Evolutionary conservation across 2,329 filamentous ascomycete species (phyloP), one percentile per base, ranked within the genome.

Genomic region (Trichoderma cornu-damae): DNA sequence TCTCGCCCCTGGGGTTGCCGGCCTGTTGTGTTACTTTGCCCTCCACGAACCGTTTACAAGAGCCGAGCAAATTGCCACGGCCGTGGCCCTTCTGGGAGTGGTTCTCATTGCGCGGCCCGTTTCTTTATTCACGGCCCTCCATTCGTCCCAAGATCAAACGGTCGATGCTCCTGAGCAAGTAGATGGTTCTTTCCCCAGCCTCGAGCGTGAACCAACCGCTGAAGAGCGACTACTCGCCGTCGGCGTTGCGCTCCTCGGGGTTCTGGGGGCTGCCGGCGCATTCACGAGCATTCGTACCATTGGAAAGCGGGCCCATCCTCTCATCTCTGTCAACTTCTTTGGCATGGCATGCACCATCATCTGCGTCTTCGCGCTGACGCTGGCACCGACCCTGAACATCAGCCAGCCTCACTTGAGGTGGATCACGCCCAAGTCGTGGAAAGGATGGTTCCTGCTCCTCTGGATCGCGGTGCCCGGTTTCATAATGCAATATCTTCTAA

Each of bases 291-390:
- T 96, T 61, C 81, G 90, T 14, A 84, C 87, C 71, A 93, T 96
- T 60, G 91, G 92, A 12, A 83, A 83, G 64, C 81, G 89, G 26
- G 87, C 88, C 0, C 90, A 96, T 67, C 83, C 91, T 0, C 76
- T 96, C n/a, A 84, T 96, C 58, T 88, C 83, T 2, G 89, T 96
- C 57, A 95, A 90, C 65, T 95, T 92, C 71, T 96, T 96, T 66
- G 84, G 85, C 3, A 75, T 77, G 0, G 86, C 83, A 74, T 89
- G 86, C 64, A 86, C 83, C 0, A 64, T 91, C 2, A 84, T 96
- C 47, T 86, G 85, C 42, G 68, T 79, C 2, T 64, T 82, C 1
- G 82, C 82, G 28, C 81, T 95, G 62, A 73, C 77, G 1, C 77
- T 77, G 4, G 76, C 74, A 0, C 75, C 80, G 16, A 35, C 69